Evolutionary conservation across 2,329 filamentous ascomycete species (phyloP), one percentile per base, ranked within the genome.

Genomic region (Laburnicola sp.): DNA sequence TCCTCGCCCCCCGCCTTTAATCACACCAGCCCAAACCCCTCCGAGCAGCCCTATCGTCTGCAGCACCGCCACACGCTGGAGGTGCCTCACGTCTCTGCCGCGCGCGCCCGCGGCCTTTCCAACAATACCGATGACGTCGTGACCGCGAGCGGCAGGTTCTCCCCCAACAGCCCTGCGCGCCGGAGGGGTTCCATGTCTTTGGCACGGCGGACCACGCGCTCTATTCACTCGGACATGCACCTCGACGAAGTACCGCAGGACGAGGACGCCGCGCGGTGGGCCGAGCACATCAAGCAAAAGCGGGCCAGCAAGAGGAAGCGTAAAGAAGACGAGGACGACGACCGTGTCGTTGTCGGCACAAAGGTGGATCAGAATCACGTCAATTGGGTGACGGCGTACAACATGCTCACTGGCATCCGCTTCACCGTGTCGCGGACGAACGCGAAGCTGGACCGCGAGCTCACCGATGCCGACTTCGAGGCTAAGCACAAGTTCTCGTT

Each of bases 351-450:
- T 28, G 92, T 99, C 16, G 94, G 94, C 53, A 99, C 91, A 51
- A 97, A 97, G 76, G 94, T 99, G 45, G 94, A 99, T 70, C 92
- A 97, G 77, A 89, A 90, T 66, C 94, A 99, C 73, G 89, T 91
- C 61, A 97, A 97, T 74, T 99, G 89, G 86, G 91, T 96, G 38
- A 97, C 91, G 2, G 94, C 94, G 52, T 99, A 99, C 79, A 99
- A 99, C 75, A 99, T 99, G 94, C 82, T 99, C 76, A 99, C 94
- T 34, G 94, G 94, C 57, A 99, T 99, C 70, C 91, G 94, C 49
- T 96, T 97, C 65, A 92, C 91, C 37, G 94, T 99, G 25, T 97
- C 92, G 57, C 83, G 94, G 65, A 96, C 92, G 50, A 97, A 99
- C 70, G 94, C 94, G 38, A 99, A 99, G 76, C 84, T 97, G 73